Evolutionary conservation across 768 basidiomycete genomes (phyloP), one percentile per base, ranked within the genome.

Genomic region (button mushroom (Agaricus bisporus)): DNA sequence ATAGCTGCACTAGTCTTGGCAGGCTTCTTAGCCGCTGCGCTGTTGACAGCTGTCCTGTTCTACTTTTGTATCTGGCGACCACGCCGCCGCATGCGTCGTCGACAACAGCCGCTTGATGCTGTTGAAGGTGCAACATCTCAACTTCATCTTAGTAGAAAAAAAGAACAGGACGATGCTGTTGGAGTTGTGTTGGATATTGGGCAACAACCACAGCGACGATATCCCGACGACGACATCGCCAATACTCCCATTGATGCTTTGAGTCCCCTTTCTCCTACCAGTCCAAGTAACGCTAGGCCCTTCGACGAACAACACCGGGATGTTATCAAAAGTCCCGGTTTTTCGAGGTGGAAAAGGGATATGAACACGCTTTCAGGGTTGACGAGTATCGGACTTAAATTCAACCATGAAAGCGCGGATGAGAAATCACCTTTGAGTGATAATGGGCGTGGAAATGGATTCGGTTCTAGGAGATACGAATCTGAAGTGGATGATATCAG

Each of bases 1-100:
- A 80, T 87, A 50, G 86, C 85, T 17, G 87, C 85, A 0, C 70
- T 86, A 28, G 76, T 74, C 9, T 71, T 89, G 2, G 84, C 80
- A 2, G 73, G 75, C 18, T 63, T 81, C 17, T 68, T 88, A 8
- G 73, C 76, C 25, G 70, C 81, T 59, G 49, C 84, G 26, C 55
- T 82, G 4, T 54, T 76, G 8, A 67, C 68, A 44, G 64, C 71
- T 26, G 35, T 66, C 12, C 61, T 81, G 1, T 73, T 75, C 56
- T 78, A 69, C 58, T 70, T 74, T 54, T 68, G 73, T 47, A 64
- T 79, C 48, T 69, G 76, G 48, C 77, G 82, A 10, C 78, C 81
- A 12, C 78, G 75, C 11, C 60, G 62, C 11, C 7, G 32, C 1
- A 32, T 8, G 56, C 69, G 72, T 37, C 64, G 66, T 7, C 61